A percentile compares a stretch with the other conserved stretches of the same genome.
Evolutionary conservation across 352 stramenopile genomes (phyloP).

Genomic region (Phytophthora brassicae): DNA sequence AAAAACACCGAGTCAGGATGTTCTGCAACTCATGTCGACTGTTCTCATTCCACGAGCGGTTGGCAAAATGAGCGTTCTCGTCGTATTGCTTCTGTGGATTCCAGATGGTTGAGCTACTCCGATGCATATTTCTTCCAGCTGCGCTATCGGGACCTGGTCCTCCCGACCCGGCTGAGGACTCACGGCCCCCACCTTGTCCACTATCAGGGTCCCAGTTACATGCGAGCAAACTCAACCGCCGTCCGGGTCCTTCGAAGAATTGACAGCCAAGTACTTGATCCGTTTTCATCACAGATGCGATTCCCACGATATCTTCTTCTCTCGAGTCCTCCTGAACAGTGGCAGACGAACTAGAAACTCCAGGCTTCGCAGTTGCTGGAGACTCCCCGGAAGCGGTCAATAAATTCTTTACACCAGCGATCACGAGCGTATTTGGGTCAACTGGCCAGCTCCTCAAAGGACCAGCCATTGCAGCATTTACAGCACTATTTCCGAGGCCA

Average conservation of each 20-base stretch:
- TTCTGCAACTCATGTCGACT: conserved; percentile 56
- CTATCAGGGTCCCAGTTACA: conserved; percentile 86
- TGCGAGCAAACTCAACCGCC: conserved; percentile 66
- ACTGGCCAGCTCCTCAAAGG: conserved; percentile 73
- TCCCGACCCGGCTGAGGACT: conserved; percentile 19
- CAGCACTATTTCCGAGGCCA: conserved; percentile 26
- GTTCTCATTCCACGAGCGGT: conserved; percentile 56
- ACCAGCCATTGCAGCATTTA: conserved; percentile 36
- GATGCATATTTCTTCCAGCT: conserved; percentile 47
- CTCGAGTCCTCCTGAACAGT: conserved; percentile 23
- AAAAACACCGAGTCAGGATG: conserved; percentile 62
- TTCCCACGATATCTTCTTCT: conserved; percentile 26
- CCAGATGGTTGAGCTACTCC: conserved; percentile 71
- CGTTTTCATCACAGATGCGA: conserved; percentile 56
- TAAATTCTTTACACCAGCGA: conserved; percentile 69
- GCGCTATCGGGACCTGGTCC: conserved; percentile 36
- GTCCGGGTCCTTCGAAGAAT: conserved; percentile 74
- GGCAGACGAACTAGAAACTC: conserved; percentile 5
- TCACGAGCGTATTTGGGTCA: conserved; percentile 60
- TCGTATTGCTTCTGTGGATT: conserved; percentile 62
- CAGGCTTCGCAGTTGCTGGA: conserved; percentile 10
- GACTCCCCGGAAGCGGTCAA: conserved; percentile 35
- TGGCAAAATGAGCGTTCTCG: conserved; percentile 42
- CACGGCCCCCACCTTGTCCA: conserved; percentile 33
- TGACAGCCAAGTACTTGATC: conserved; percentile 71